Percentiles rank a stretch among this genome's conserved stretches.
These are phyloP conservation scores for Balakata baccata DNA, from an alignment of 345 rosid species.

Conservation along the genomic window DNA sequence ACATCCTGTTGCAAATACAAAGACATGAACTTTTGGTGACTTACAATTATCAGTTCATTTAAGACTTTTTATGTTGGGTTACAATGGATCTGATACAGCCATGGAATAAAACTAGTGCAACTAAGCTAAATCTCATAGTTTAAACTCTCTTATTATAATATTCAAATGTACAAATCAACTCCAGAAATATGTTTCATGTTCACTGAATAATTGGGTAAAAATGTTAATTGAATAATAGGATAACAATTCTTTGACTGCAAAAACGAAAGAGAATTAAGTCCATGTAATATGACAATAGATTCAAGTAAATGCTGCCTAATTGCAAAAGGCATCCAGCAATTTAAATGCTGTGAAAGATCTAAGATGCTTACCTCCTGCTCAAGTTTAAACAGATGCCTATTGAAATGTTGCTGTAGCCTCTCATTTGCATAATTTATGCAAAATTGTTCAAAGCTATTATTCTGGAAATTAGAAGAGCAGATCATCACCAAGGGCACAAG, in stretches of 20 bases:
- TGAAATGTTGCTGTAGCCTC: slow-evolving; percentile 95
- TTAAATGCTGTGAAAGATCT: slow-evolving; percentile 1
- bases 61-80: not conserved
- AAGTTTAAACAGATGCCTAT: slow-evolving; percentile 80
- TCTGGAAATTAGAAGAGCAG: slow-evolving; percentile 49
- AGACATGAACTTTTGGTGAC: not conserved
- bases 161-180: not conserved
- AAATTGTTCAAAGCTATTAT: slow-evolving; percentile 90
- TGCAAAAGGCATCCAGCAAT: not conserved
- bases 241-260: too few species aligned
- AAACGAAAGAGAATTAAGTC: too few species aligned
- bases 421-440: slow-evolving; percentile 98
- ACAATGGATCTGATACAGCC: not conserved
- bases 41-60: not conserved
- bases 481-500: slow-evolving; percentile 19
- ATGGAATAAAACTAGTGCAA: not conserved
- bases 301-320: not conserved
- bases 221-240: too few species aligned
- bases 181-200: not conserved
- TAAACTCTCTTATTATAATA: too few species aligned
- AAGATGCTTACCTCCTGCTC: slow-evolving; percentile 73
- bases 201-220: not conserved
- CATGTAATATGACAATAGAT: too few species aligned
- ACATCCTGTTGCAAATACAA: not conserved
- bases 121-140: not conserved